Evolutionary conservation across 805 yeast genomes (phyloP), one percentile per base, ranked within the genome.

Genomic region (Saccharomyces paradoxus): DNA sequence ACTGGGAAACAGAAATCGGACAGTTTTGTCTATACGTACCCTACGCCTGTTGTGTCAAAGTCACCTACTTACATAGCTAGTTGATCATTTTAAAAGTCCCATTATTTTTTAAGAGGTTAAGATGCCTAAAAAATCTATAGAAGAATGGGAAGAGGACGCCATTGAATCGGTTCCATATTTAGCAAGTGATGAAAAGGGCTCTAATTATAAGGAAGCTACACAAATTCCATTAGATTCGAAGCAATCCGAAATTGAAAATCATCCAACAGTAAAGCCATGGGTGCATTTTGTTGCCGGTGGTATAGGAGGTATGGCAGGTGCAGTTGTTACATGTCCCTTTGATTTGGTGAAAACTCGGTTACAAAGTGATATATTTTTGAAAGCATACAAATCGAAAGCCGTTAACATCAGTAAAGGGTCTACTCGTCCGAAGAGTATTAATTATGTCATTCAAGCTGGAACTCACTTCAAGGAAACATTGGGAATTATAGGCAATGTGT

Each of bases 301-400:
- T 13, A 69, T 88, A 27, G 99, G 97, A 32, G 99, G 99, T 14
- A 94, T 94, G 97, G 88, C 92, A 30, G 99, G 99, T 27, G 96
- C 99, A 1, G 73, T 92, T 2, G 84, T 83, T 53, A 94, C 99
- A 0, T 86, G 96, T 62, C 99, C 99, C 0, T 81, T 94, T 58
- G 99, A 91, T 70, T 95, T 94, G 50, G 97, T 94, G 41, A 94
- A 94, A 67, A 94, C 99, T 0, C 79, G 99, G 64, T 74, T 94
- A 53, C 99, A 94, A 69, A 86, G 96, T 56, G 96, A 90, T 65
- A 88, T 86, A 6, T 91, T 86, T 62, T 80, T 79, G 58, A 72
- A 77, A 7, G 70, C 79, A 12, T 87, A 87, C 66, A 69, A 68
- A 50, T 63, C 73, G 4, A 56, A 59, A 21, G 63, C 55, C 6